These are phyloP conservation scores for Albugo candida DNA, from an alignment of 352 stramenopile species.

Conservation along the genomic window DNA sequence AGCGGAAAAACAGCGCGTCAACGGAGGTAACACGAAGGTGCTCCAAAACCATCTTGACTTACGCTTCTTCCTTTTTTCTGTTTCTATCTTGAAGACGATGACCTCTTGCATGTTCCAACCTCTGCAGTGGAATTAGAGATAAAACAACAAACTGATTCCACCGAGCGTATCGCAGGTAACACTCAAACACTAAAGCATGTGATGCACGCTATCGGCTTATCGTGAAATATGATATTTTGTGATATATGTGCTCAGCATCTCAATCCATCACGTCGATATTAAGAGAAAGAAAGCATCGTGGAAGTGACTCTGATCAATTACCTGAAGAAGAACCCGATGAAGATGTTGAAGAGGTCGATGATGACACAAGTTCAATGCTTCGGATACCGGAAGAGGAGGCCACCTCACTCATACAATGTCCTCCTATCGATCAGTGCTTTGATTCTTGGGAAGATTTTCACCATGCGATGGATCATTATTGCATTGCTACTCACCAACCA, in stretches of 20 bases:
- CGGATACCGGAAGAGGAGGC: conserved; percentile 30
- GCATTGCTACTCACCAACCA: conserved; percentile 44
- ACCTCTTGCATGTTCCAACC: no score
- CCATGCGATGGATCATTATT: conserved; percentile 62
- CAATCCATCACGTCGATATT: conserved; percentile 32
- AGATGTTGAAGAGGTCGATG: conserved; percentile 21
- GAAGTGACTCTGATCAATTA: conserved; percentile 17
- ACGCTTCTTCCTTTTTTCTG: no score
- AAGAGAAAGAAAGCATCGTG: conserved; percentile 38
- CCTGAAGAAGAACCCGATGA: conserved; percentile 29
- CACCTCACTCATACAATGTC: conserved; percentile 39
- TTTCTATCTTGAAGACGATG: no score
- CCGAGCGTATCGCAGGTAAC: no score
- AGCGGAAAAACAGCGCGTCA: no score
- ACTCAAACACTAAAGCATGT: no score
- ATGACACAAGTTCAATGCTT: conserved; percentile 18
- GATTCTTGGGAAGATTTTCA: conserved; percentile 75
- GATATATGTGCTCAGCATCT: conserved; percentile 2
- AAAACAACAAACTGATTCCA: no score
- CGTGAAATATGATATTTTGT: no score
- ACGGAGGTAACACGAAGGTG: no score
- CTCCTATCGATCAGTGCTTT: conserved; percentile 49
- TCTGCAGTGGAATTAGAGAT: no score
- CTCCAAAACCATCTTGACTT: no score
- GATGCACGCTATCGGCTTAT: no score